A percentile compares a stretch with the other conserved stretches of the same genome.
phyloP scores from a whole-genome alignment of 2,329 filamentous ascomycete species.

The Setomelanomma holmii region DNA sequence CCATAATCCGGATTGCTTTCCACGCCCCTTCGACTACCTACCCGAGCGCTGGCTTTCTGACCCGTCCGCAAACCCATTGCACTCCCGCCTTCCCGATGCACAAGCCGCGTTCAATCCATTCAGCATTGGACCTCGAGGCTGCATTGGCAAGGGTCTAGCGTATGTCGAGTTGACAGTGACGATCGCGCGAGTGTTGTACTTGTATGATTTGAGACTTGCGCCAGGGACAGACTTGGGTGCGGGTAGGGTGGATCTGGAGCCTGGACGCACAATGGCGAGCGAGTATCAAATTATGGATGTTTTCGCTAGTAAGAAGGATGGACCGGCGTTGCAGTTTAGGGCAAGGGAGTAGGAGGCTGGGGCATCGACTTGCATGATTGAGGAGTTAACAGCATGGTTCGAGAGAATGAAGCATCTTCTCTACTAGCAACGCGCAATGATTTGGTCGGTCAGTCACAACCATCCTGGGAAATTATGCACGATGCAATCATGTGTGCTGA shows the following conservation, averaged over 20 bases:
- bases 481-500: no score
- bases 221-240: conserved; percentile 43
- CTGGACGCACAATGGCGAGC: conserved; percentile 37
- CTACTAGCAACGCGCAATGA: no score
- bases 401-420: no score
- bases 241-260: conserved; percentile 39
- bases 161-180: conserved; percentile 72
- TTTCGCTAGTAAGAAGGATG: conserved; percentile 77
- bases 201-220: conserved; percentile 63
- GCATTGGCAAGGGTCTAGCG: conserved; percentile 74
- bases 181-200: conserved; percentile 66
- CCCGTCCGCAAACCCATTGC: conserved; percentile 35
- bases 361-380: no score
- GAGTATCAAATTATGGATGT: conserved; percentile 77
- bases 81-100: conserved; percentile 51
- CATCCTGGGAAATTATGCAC: no score
- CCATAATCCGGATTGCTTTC: conserved; percentile 49
- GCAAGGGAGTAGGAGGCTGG: conserved; percentile 8
- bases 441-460: no score
- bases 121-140: conserved; percentile 72
- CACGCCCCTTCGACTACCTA: conserved; percentile 46
- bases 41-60: conserved; percentile 50
- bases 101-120: conserved; percentile 78
- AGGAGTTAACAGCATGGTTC: no score
- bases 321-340: conserved; percentile 68